Evolutionary conservation across 2,329 filamentous ascomycete genomes (phyloP).

Genomic region (Penicillium aurantiogriseum): DNA sequence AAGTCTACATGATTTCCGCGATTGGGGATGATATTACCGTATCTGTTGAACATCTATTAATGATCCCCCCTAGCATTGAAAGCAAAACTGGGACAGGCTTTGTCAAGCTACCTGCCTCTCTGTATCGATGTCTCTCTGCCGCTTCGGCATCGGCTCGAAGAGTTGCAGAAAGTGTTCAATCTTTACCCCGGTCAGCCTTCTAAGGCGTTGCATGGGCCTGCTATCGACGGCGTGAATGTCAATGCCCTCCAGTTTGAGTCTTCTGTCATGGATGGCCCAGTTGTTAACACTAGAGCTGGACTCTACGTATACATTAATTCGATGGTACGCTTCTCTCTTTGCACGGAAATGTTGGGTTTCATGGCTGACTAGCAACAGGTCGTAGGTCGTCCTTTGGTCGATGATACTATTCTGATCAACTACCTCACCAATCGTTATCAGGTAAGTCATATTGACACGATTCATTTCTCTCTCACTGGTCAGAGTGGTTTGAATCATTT

Average conservation of each 20-base stretch:
- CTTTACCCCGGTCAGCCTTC: slow-evolving; percentile 43
- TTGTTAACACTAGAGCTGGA: slow-evolving; percentile 73
- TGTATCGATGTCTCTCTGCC: slow-evolving; percentile 41
- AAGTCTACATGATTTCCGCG: not conserved
- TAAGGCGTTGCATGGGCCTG: slow-evolving; percentile 44
- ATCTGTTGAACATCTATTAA: slow-evolving; percentile 6
- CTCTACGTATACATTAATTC: slow-evolving; percentile 84
- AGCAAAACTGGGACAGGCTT: slow-evolving; percentile 38
- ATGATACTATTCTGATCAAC: slow-evolving; percentile 73
- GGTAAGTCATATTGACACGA: slow-evolving; percentile 44
- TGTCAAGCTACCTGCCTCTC: slow-evolving; percentile 42
- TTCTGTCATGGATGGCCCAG: slow-evolving; percentile 63
- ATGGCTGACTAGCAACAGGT: slow-evolving; percentile 57
- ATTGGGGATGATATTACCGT: not conserved
- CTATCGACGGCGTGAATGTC: slow-evolving; percentile 44
- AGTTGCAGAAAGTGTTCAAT: slow-evolving; percentile 43
- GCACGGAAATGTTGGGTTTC: not conserved
- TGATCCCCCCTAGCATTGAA: slow-evolving; percentile 31
- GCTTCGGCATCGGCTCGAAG: slow-evolving; percentile 40
- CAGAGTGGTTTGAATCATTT: not conserved
- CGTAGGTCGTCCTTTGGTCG: slow-evolving; percentile 75
- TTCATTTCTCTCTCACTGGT: not conserved
- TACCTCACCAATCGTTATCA: slow-evolving; percentile 84
- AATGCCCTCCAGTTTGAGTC: slow-evolving; percentile 54
- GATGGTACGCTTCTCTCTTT: slow-evolving; percentile 52